These are phyloP conservation scores for Suillus fuscotomentosus DNA, from an alignment of 768 basidiomycete genomes.

Conservation along the genomic window DNA sequence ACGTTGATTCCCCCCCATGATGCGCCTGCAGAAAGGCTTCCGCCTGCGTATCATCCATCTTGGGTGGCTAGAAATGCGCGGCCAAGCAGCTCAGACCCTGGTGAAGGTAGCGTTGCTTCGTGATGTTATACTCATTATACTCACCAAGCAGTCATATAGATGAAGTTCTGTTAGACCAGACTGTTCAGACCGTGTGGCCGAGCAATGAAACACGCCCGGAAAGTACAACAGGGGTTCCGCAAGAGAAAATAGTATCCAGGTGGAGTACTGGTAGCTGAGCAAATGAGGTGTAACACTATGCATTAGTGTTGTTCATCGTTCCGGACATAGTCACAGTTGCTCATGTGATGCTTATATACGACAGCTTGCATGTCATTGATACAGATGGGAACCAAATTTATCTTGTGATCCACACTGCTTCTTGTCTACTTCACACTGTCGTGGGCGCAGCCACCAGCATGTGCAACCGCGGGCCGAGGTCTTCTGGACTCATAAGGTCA, in stretches of 20 bases:
- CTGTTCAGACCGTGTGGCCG: background rate
- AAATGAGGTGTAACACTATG: background rate
- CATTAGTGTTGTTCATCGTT: background rate
- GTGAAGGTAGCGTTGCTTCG: background rate
- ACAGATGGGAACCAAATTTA: background rate
- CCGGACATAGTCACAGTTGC: background rate
- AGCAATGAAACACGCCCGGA: background rate
- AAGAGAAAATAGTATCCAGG: background rate
- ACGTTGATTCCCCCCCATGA: background rate
- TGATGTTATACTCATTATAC: background rate
- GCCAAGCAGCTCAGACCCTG: background rate
- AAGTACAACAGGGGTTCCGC: background rate
- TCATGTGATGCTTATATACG: background rate
- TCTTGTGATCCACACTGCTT: background rate
- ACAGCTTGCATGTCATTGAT: background rate
- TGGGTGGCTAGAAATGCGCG: background rate
- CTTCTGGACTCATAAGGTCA: background rate
- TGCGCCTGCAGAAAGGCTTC: background rate
- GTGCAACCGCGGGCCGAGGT: background rate
- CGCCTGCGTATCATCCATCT: background rate
- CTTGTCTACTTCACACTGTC: background rate
- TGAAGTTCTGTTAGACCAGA: background rate
- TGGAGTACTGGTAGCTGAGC: background rate
- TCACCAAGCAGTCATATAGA: background rate
- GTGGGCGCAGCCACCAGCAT: background rate